These are phyloP conservation scores for Collybiopsis luxurians DNA, from an alignment of 768 basidiomycete genomes.

Conservation along the genomic window DNA sequence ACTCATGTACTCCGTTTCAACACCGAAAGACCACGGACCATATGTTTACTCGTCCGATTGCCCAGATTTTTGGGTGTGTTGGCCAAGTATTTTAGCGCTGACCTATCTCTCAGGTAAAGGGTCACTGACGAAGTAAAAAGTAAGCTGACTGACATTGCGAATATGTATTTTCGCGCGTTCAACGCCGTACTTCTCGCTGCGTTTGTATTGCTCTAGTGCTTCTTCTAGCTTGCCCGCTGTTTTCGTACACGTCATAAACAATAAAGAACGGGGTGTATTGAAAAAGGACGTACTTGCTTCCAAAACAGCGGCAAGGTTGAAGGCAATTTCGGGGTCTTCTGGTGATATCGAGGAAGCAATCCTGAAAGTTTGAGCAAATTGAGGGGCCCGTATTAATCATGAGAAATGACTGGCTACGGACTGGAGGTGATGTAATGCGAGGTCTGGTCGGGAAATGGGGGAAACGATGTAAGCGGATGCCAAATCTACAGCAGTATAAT, in stretches of 20 bases:
- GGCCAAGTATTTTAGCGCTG: conserved; percentile 74
- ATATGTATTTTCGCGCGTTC: conserved; percentile 80
- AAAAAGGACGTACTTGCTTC: conserved; percentile 69
- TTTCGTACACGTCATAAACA: conserved; percentile 28
- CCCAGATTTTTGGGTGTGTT: conserved; percentile 40
- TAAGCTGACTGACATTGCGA: conserved; percentile 58
- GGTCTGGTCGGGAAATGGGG: conserved; percentile 75
- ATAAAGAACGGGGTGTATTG: conserved; percentile 24
- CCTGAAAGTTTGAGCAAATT: conserved; percentile 41
- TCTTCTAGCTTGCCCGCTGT: conserved; percentile 78
- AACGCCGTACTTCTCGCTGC: conserved; percentile 72
- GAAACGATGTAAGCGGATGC: conserved; percentile 90
- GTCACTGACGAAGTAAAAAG: conserved; percentile 11
- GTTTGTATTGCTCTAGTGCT: conserved; percentile 78
- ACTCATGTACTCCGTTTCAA: neutral
- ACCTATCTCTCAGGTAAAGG: conserved; percentile 45
- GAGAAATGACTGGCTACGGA: conserved; percentile 32
- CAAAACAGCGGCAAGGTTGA: conserved; percentile 87
- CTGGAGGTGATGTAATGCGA: conserved; percentile 84
- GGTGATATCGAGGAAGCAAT: conserved; percentile 81
- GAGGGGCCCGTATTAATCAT: conserved; percentile 24
- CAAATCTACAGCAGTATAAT: conserved; percentile 50
- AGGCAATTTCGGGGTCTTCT: conserved; percentile 88
- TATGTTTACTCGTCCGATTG: conserved; percentile 15
- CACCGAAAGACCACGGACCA: neutral